Conservation (phyloP, 2,329 filamentous ascomycete species). For the Aspergillus persii region DNA sequence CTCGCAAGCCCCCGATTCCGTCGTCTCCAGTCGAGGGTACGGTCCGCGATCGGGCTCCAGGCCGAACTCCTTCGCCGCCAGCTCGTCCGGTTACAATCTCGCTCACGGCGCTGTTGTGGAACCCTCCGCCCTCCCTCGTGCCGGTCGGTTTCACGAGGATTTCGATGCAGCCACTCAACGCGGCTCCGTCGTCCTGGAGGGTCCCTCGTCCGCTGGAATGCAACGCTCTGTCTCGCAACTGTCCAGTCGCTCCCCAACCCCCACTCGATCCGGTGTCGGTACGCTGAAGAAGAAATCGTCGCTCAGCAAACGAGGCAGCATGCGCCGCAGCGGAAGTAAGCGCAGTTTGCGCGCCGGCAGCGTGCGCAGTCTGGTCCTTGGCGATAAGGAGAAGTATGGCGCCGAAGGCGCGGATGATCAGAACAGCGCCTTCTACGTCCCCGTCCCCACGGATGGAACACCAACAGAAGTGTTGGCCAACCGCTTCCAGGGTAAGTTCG, state of each 20-base stretch:
- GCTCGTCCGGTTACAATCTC: slow-evolving; percentile 36
- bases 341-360: slow-evolving; percentile 82
- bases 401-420: slow-evolving; percentile 56
- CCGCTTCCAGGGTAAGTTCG: slow-evolving; percentile 77
- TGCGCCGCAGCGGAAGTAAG: slow-evolving; percentile 77
- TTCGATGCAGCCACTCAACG: slow-evolving; percentile 35
- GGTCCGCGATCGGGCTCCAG: slow-evolving; percentile 34
- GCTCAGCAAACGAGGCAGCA: slow-evolving; percentile 67
- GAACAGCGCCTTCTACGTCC: slow-evolving; percentile 84
- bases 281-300: slow-evolving; percentile 89
- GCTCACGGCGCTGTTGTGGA: slow-evolving; percentile 32
- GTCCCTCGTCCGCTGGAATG: slow-evolving; percentile 25
- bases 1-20: slow-evolving; percentile 29
- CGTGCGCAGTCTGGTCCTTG: slow-evolving; percentile 74
- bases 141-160: slow-evolving; percentile 41
- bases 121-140: slow-evolving; percentile 32
- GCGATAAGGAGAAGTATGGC: slow-evolving; percentile 56
- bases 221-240: slow-evolving; percentile 43
- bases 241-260: slow-evolving; percentile 41
- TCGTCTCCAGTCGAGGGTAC: slow-evolving; percentile 33
- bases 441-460: slow-evolving; percentile 80
- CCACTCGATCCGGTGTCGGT: slow-evolving; percentile 60
- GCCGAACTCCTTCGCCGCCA: slow-evolving; percentile 41
- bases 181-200: slow-evolving; percentile 34
- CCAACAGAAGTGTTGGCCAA: slow-evolving; percentile 85